phyloP scores from a whole-genome alignment of 73 alveolate species.

The Tetrahymena borealis region DNA sequence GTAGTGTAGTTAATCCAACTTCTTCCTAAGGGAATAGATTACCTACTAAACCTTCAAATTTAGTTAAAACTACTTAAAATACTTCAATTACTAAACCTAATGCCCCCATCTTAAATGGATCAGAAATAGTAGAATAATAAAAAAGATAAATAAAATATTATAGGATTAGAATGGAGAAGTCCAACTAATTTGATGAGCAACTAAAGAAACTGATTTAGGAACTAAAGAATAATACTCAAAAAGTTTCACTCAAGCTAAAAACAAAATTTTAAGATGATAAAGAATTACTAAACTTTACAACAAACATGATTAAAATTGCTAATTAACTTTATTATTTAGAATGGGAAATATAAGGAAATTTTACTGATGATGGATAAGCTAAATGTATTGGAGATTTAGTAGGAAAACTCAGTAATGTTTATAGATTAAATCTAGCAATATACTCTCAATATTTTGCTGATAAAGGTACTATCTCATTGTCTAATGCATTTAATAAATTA shows the following conservation, averaged over 20 bases:
- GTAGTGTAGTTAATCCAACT: too few species aligned
- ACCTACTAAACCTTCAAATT: too few species aligned
- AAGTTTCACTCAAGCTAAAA: not conserved
- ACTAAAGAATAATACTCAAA: not conserved
- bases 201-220: not conserved
- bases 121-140: too few species aligned
- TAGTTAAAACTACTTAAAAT: too few species aligned
- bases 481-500: not conserved
- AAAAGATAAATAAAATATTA: too few species aligned
- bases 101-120: too few species aligned
- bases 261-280: not conserved
- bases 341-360: not conserved
- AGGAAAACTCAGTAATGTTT: not conserved
- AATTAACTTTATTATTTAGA: not conserved
- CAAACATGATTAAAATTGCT: not conserved
- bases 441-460: not conserved
- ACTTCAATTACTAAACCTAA: too few species aligned
- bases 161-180: not conserved
- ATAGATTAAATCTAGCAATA: not conserved
- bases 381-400: not conserved
- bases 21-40: too few species aligned
- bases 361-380: not conserved
- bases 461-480: not conserved
- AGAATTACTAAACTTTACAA: not conserved
- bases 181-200: not conserved